Evolutionary conservation across 2,329 filamentous ascomycete species (phyloP).

Genomic region (Blastomyces emzantsi): DNA sequence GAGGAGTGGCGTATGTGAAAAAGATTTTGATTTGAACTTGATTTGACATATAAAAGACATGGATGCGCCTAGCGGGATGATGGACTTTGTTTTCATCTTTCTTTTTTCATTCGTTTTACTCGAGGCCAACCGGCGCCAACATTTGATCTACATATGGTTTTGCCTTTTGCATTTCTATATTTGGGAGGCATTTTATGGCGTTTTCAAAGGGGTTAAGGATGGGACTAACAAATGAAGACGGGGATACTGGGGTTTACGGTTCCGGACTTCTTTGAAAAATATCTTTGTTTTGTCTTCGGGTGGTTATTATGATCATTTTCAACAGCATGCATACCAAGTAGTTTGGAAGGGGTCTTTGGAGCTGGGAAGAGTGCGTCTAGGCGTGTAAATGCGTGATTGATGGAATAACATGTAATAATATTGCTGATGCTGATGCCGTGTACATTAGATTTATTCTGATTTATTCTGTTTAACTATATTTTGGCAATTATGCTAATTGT

Average conservation of each 20-base stretch:
- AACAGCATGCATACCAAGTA: background rate
- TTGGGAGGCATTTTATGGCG: background rate
- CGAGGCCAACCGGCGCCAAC: background rate
- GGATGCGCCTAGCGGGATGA: no score
- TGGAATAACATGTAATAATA: background rate
- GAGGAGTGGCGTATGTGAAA: constrained; percentile 26
- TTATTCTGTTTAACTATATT: background rate
- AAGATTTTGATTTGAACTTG: background rate
- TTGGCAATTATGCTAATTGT: background rate
- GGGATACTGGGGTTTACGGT: background rate
- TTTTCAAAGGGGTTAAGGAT: background rate
- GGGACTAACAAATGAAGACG: background rate
- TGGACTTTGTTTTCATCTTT: background rate
- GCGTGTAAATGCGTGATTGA: background rate
- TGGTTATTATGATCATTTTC: background rate
- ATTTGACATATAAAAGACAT: background rate
- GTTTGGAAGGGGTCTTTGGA: background rate
- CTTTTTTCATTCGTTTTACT: background rate
- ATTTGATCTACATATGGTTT: background rate
- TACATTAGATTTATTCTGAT: background rate
- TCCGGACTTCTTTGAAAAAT: background rate
- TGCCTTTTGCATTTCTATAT: background rate
- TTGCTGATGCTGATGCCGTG: background rate
- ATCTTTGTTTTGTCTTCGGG: background rate
- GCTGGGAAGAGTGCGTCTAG: background rate